These are phyloP conservation scores for Pleomassaria siparia DNA, from an alignment of 2,329 filamentous ascomycete species.

Conservation along the genomic window DNA sequence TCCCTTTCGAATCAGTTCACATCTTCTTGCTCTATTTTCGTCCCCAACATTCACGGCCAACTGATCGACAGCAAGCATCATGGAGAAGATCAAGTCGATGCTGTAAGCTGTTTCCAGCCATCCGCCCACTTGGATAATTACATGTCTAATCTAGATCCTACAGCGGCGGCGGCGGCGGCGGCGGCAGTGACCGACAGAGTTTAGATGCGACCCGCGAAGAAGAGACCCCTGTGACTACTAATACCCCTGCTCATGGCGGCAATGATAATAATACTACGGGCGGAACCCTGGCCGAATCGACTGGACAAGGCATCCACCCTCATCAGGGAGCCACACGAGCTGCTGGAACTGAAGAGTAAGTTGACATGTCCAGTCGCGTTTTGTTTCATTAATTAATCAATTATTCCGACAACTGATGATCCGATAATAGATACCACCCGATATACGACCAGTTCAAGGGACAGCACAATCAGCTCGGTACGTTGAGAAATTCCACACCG, in stretches of 20 bases:
- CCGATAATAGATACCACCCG: slow-evolving; percentile 22
- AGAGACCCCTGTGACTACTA: neutral
- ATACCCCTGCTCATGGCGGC: neutral
- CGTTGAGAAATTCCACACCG: slow-evolving; percentile 10
- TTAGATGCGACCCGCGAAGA: slow-evolving; percentile 39
- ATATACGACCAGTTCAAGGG: slow-evolving; percentile 35
- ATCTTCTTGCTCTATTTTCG: neutral
- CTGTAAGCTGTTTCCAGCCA: slow-evolving; percentile 34
- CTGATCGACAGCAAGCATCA: slow-evolving; percentile 15
- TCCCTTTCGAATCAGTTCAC: neutral
- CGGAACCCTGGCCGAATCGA: slow-evolving; percentile 5
- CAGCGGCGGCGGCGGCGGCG: slow-evolving; percentile 32
- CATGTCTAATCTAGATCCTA: slow-evolving; percentile 2
- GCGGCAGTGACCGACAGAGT: slow-evolving; percentile 39
- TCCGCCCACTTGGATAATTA: neutral
- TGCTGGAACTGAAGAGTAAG: slow-evolving; percentile 9
- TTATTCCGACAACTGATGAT: neutral
- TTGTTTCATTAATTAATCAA: neutral
- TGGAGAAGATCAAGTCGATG: slow-evolving; percentile 51
- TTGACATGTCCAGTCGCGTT: no score
- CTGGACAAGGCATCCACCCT: slow-evolving; percentile 27
- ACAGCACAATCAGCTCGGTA: slow-evolving; percentile 6
- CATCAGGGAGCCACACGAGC: slow-evolving; percentile 1
- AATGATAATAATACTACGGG: no score
- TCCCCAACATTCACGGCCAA: neutral